phyloP scores from a whole-genome alignment of 768 basidiomycete genomes.

The Russula lepida region DNA sequence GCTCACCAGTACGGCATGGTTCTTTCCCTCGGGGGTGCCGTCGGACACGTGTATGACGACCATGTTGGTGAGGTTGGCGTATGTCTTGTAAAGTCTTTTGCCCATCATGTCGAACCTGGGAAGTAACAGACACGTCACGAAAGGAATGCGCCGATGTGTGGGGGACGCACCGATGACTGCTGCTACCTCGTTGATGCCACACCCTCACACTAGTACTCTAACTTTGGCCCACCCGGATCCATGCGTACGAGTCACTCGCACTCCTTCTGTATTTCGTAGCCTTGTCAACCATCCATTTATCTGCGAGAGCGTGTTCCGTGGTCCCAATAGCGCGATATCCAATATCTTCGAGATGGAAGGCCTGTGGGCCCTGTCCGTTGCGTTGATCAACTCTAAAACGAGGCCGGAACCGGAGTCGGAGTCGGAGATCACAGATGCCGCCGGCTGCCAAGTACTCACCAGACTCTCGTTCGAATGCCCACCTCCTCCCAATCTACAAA shows the following conservation, averaged over 20 bases:
- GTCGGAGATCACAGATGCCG: too few relatives aligned
- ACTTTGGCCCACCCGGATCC: conserved; percentile 36
- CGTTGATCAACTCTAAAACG: conserved; percentile 33
- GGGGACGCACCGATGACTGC: conserved; percentile 67
- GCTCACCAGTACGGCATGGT: conserved; percentile 80
- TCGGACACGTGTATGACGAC: conserved; percentile 78
- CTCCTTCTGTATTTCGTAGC: conserved; percentile 50
- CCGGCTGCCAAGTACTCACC: too few relatives aligned
- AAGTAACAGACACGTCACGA: not conserved
- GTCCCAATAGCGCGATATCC: conserved; percentile 92
- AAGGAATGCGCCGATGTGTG: not conserved
- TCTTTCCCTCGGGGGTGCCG: conserved; percentile 61
- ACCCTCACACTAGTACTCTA: conserved; percentile 91
- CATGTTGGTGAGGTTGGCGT: conserved; percentile 85
- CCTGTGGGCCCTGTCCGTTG: too few relatives aligned
- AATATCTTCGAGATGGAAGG: conserved; percentile 69
- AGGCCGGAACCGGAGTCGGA: too few relatives aligned
- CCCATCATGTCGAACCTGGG: conserved; percentile 88
- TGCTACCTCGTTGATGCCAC: conserved; percentile 84
- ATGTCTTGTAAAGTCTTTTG: conserved; percentile 76
- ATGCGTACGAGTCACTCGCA: conserved; percentile 45
- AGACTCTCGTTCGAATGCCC: too few relatives aligned
- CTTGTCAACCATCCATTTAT: conserved; percentile 70
- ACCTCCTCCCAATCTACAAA: too few relatives aligned
- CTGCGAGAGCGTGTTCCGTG: conserved; percentile 75